Evolutionary conservation across 495 filamentous ascomycete genomes (phyloP), one percentile per base, ranked within the genome.

Genomic region (Talaromyces thailandensis): DNA sequence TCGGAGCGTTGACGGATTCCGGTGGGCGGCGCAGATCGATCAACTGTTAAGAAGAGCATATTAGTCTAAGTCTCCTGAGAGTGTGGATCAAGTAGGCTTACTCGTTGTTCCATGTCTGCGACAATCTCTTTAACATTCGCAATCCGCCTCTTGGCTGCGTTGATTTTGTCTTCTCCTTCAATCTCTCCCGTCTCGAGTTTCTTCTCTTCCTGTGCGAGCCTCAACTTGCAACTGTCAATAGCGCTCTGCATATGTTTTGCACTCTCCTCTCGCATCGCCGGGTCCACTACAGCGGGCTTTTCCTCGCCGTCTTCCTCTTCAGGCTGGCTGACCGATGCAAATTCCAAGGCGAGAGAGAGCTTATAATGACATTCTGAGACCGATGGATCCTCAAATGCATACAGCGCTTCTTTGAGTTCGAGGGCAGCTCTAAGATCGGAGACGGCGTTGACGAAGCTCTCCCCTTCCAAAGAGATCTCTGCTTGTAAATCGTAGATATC

Each of bases 281-380:
- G 81, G 69, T 95, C 89, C 6, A 87, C 75, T 6, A 72, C 63
- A 45, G 73, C 64, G 6, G 76, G 77, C 21, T 71, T 64, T 11
- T 66, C 67, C 2, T 64, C 68, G 14, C 65, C 72, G 25, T 75
- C 72, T 31, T 82, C 79, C 37, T 83, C 82, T 28, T 79, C 73
- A 14, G 81, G 79, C 43, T 85, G 82, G 32, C 83, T 89, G n/a
- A 91, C 83, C 0, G 91, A 91, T 12, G 89, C 87, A 65, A 98
- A 98, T 72, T 99, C 94, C 21, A 98, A 84, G 1, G 94, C 95
- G 48, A 99, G 85, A 2, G 95, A 96, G 51, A 98, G 84, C 72
- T 96, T 97, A 77, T 87, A 98, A 72, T 98, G 90, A 40, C 90
- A 93, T 80, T 99, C 94, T 31, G 93, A 92, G 60, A 97, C 79